Evolutionary conservation across 345 rosid genomes (phyloP).

Genomic region (Eucalyptus sp.): DNA sequence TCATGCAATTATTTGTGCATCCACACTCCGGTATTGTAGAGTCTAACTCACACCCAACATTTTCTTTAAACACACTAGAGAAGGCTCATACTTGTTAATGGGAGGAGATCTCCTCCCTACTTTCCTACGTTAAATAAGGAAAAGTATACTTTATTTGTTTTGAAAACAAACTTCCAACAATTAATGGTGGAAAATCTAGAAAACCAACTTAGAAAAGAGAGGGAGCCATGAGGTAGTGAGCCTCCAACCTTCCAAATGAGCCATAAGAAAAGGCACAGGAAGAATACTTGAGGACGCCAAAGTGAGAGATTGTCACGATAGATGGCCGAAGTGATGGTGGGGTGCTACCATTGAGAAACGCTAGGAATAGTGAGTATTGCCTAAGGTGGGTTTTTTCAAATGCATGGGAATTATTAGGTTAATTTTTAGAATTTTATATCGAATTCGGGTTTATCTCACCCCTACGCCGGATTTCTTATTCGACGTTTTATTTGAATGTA

Average conservation of each 20-base stretch:
- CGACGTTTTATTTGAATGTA: neutral
- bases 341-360: neutral
- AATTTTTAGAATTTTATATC: too few species aligned
- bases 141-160: too few species aligned
- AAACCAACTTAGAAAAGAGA: neutral
- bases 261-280: neutral
- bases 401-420: neutral
- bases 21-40: accelerated
- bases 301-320: neutral
- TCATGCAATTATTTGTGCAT: too few species aligned
- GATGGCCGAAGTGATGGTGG: accelerated
- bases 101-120: too few species aligned
- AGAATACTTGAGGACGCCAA: neutral
- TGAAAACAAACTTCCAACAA: too few species aligned
- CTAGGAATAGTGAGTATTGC: neutral
- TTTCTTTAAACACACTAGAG: too few species aligned
- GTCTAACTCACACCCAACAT: too few species aligned
- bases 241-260: neutral
- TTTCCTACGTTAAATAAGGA: too few species aligned
- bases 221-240: neutral
- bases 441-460: too few species aligned
- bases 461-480: accelerated
- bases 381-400: neutral
- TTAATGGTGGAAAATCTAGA: too few species aligned
- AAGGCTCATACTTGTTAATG: too few species aligned